Evolutionary conservation across 768 basidiomycete species (phyloP), one percentile per base, ranked within the genome.

Genomic region (Lactifluus piperatus): DNA sequence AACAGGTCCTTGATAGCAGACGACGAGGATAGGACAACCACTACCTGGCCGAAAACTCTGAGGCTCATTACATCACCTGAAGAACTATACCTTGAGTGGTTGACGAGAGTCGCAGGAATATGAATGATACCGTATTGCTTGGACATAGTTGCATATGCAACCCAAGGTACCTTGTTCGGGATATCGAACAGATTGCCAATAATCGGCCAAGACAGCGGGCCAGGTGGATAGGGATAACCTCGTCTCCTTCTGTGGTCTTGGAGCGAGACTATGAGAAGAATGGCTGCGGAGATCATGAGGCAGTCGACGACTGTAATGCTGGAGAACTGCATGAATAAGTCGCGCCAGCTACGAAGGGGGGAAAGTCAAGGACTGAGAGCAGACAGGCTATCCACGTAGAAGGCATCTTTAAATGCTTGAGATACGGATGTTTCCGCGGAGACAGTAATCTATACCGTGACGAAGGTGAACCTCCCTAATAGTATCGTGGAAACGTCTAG

Each of bases 1-100:
- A 84, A 71, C 18, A 84, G 69, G 54, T 78, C 80, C 10, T 73
- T 71, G 27, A 77, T 72, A 6, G 74, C 76, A 56, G 75, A 71
- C 57, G 72, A 54, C 54, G 75, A 76, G 66, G 76, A 81, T 32
- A 84, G 67, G 53, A 84, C 69, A 50, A 83, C 64, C 66, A 80
- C 74, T 13, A 75, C 72, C 58, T 77, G 77, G 20, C 76, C 74
- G 34, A 83, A 65, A 18, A 80, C 54, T 45, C 68, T 67, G 49
- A 75, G 54, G 60, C 27, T 24, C 22, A 62, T 45, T 2, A 61
- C 5, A n/a, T 58, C 29, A 22, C 26, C 56, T 46, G 20, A 32
- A 11, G 14, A 30, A 2, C 4, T 1, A 16, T 18, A 1, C n/a
- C 0, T 10, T 52, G 5, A 53, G 22, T 24, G 11, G 7, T 18